Base-by-base conservation (phyloP, 2,329 filamentous ascomycete species). In the Chrysoporthe puriensis region DNA sequence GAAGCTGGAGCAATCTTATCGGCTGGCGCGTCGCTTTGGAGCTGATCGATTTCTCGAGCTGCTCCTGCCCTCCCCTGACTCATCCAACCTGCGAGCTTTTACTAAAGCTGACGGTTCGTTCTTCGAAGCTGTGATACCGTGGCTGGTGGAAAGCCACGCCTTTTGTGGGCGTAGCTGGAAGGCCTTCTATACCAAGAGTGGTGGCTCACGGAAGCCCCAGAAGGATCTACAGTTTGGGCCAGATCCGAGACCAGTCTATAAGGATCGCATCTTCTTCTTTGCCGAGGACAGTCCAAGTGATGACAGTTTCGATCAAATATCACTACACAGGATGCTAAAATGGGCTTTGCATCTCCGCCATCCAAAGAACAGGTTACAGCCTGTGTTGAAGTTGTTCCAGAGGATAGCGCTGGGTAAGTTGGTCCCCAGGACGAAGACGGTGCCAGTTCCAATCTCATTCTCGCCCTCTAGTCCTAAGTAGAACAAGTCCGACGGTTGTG, bases 41-140 rank as follows among this genome's bases (percentile, higher is more conserved):
- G 76, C 82, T 0, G 87, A 90, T 70, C 81, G 88, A 0, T 89
- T 89, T 58, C 69, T 90, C 1, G 85, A 89, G 64, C 67, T 90
- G 0, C 73, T 81, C 4, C 77, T 89, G 5, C 86, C 87, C 0
- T 79, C 79, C 0, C 77, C 81, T 0, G 76, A 73, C 1, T 75
- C 74, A 0, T 75, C 72, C 2, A 71, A 76, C 1, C 72, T 74
- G 0, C 75, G 78, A 0, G 62, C 69, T 0, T 61, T 76, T 0
- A 67, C 80, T 2, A 77, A 75, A 18, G 72, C 80, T 1, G 73
- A 79, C 3, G 75, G 76, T 0, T 69, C 73, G 0, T 76, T 77
- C 0, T 70, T 75, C 0, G 71, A 79, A 0, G 71, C 77, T 0
- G 73, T 84, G 40, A 76, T 81, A 7, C 67, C 73, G 1, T 86